Conservation (phyloP, 257 asterid species). For the Solanum sejunctum region DNA sequence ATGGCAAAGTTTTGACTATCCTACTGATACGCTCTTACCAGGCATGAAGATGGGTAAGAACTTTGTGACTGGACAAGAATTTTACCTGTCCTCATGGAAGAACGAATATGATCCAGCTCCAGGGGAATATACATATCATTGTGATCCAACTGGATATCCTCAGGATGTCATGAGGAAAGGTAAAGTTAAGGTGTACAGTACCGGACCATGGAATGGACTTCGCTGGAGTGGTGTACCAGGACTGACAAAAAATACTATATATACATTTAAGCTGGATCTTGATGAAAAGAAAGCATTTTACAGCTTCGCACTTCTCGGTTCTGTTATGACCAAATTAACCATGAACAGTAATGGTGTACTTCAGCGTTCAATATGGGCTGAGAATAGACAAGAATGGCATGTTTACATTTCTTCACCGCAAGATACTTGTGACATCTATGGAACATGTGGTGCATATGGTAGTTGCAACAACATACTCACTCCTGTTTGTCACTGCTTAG, state of each 20-base stretch:
- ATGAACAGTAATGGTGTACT: background rate
- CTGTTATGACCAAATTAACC: slow-evolving; percentile 8
- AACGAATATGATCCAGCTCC: slow-evolving; percentile 22
- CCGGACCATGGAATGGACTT: slow-evolving; percentile 48
- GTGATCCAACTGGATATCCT: slow-evolving; percentile 33
- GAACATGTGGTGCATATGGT: slow-evolving; percentile 17
- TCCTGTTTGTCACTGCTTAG: slow-evolving; percentile 18
- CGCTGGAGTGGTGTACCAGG: slow-evolving; percentile 17
- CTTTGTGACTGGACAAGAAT: slow-evolving; percentile 8
- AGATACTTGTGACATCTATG: slow-evolving; percentile 20
- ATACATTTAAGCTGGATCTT: background rate
- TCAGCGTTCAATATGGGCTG: slow-evolving; percentile 5
- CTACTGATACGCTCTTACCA: slow-evolving; percentile 13
- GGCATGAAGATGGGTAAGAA: slow-evolving; percentile 22
- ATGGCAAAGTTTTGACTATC: slow-evolving; percentile 22
- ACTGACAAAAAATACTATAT: background rate
- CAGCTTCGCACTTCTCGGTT: background rate
- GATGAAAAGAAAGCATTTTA: background rate
- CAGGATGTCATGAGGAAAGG: slow-evolving; percentile 7
- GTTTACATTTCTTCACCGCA: background rate
- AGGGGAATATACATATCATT: slow-evolving; percentile 10
- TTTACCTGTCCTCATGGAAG: slow-evolving; percentile 24
- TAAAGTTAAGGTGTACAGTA: background rate
- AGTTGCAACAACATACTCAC: slow-evolving; percentile 10
- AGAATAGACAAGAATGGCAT: slow-evolving; percentile 8